Evolutionary conservation across 164 flowering plant species (phyloP), one percentile per base, ranked within the genome.

Genomic region (Umbellularia californica): DNA sequence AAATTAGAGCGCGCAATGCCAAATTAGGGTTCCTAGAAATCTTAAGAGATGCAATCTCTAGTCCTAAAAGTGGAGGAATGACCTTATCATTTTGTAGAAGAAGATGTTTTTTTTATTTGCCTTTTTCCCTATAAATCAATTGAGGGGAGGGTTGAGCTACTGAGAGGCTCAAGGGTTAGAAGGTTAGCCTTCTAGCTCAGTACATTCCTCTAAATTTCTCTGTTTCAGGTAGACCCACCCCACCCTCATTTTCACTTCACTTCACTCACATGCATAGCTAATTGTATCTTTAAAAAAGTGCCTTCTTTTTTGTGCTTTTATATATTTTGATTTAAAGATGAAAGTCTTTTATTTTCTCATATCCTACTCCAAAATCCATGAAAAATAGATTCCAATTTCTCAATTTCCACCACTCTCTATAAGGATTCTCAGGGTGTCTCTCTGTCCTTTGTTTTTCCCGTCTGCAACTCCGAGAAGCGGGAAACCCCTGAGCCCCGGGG

Each of bases 381-480:
- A 60, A n/a, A 20, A 17, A 23, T 6, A 60, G 17, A 60, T 60
- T 60, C n/a, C n/a, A 60, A 60, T 14, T 3, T 60, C 64, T 11
- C 64, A 5, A 17, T 20, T 60, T 5, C n/a, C 62, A 41, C 11
- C 47, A 5, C 10, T 58, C 62, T 58, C 62, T 5, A 20, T 25
- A 1, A 25, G 27, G 4, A 19, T 22, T 60, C 64, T 5, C 64
- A 3, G 23, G 3, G 23, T 5, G 23, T 5, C 64, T 65, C 33
- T 65, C 15, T 9, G n/a, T 55, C 25, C 67, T 68, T 67, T 55
- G 24, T 75, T 70, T 75, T 68, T 22, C 41, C 47, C 66, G 50
- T 75, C 77, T 50, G 69, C 69, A 58, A 58, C 55, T 66, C 71
- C 71, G 19, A 67, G 50, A 74, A 68, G 68, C 67, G 50, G 50